These are phyloP conservation scores for Cytidiella melzeri DNA, from an alignment of 768 basidiomycete genomes.

Conservation along the genomic window DNA sequence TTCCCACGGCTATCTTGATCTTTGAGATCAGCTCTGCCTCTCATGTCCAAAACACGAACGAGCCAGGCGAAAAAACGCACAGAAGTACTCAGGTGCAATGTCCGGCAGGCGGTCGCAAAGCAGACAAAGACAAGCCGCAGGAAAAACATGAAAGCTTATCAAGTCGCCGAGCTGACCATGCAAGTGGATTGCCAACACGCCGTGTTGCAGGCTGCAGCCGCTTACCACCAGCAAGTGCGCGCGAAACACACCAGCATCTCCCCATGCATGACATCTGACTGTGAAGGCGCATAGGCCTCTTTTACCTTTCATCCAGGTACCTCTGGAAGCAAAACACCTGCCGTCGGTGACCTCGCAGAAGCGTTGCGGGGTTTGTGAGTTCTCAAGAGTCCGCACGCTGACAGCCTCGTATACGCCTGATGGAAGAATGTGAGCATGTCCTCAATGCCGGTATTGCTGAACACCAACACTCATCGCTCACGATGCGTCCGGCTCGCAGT, in stretches of 20 bases:
- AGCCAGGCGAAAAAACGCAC: neutral
- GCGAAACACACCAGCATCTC: neutral
- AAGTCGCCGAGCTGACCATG: neutral
- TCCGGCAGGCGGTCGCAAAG: constrained; percentile 10
- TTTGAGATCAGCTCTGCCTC: constrained; percentile 1
- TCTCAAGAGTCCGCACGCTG: neutral
- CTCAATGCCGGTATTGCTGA: too few relatives aligned
- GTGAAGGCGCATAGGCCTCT: too few relatives aligned
- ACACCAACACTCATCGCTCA: too few relatives aligned
- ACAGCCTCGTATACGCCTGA: neutral
- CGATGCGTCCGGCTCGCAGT: too few relatives aligned
- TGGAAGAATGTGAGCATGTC: too few relatives aligned
- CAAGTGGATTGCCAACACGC: neutral
- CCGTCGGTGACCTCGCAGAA: constrained; percentile 10
- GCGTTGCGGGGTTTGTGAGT: constrained; percentile 11
- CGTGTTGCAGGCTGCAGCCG: neutral
- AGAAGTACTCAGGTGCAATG: neutral
- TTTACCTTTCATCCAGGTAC: too few relatives aligned
- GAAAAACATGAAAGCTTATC: neutral
- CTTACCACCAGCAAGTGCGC: neutral
- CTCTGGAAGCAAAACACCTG: neutral
- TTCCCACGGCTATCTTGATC: neutral
- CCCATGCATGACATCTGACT: too few relatives aligned
- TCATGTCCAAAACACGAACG: neutral
- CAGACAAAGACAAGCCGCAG: constrained; percentile 1